phyloP scores from a whole-genome alignment of 768 basidiomycete species.

The Mycena polygramma region DNA sequence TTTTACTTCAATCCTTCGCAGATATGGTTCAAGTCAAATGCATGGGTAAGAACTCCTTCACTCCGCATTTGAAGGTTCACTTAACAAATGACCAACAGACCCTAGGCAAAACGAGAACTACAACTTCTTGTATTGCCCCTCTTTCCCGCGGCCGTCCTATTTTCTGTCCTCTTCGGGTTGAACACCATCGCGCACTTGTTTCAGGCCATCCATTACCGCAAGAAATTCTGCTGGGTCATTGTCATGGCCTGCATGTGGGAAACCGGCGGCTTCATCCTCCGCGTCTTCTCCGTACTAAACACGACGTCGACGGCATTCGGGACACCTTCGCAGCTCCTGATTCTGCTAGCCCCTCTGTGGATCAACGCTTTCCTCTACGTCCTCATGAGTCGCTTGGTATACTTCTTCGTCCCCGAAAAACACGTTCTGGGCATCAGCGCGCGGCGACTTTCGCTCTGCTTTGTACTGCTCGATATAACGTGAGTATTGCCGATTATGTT shows the following conservation, averaged over 20 bases:
- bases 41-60: not conserved
- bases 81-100: not conserved
- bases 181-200: constrained; percentile 33
- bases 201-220: constrained; percentile 40
- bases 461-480: constrained; percentile 40
- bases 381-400: constrained; percentile 38
- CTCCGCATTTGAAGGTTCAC: not conserved
- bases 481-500: not conserved
- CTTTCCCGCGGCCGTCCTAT: constrained; percentile 39
- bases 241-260: constrained; percentile 42
- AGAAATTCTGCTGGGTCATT: constrained; percentile 42
- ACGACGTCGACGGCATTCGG: constrained; percentile 16
- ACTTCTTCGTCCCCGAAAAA: constrained; percentile 40
- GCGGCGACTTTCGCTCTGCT: constrained; percentile 31
- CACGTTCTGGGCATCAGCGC: constrained; percentile 38
- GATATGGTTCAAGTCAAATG: constrained; percentile 16
- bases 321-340: constrained; percentile 36
- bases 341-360: constrained; percentile 42
- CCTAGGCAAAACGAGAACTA: constrained; percentile 23
- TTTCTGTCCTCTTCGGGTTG: constrained; percentile 39
- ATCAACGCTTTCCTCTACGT: constrained; percentile 44
- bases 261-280: constrained; percentile 35
- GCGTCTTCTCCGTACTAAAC: constrained; percentile 31
- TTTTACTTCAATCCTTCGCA: not conserved
- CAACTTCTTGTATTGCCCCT: constrained; percentile 38